Percentiles rank a stretch among this genome's conserved stretches.
Evolutionary conservation across 2,329 filamentous ascomycete species (phyloP).

Genomic region (Trichoderma breve): DNA sequence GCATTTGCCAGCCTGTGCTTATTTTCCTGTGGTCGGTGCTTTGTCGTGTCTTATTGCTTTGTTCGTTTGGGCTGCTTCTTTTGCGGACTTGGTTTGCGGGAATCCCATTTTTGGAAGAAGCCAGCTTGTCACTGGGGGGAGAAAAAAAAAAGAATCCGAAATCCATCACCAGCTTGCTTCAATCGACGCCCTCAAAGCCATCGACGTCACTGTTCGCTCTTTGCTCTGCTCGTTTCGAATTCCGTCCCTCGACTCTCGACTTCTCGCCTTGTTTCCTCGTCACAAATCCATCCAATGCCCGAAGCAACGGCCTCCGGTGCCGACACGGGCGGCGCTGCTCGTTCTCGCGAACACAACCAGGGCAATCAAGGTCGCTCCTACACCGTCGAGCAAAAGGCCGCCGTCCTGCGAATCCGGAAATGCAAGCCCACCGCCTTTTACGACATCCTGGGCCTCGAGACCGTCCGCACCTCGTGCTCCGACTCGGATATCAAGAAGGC

Average conservation of each 20-base stretch:
- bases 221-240: neutral
- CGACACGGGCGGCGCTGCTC: constrained; percentile 47
- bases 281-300: constrained; percentile 30
- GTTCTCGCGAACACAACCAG: constrained; percentile 67
- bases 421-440: constrained; percentile 89
- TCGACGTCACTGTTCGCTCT: neutral
- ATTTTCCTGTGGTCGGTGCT: neutral
- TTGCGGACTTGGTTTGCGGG: neutral
- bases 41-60: neutral
- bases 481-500: constrained; percentile 96
- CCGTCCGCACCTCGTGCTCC: constrained; percentile 60
- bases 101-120: constrained; percentile 13
- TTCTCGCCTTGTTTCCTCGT: neutral
- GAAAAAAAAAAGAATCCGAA: neutral
- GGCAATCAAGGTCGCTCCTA: constrained; percentile 74
- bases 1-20: neutral
- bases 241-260: neutral
- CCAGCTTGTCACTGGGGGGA: constrained; percentile 11
- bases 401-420: constrained; percentile 82
- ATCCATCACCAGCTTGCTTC: neutral
- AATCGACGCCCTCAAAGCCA: neutral
- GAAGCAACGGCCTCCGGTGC: constrained; percentile 55
- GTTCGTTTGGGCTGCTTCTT: neutral
- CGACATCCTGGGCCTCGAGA: constrained; percentile 80
- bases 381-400: constrained; percentile 86